These are phyloP conservation scores for Hypoxylon sp. DNA, from an alignment of 2,329 filamentous ascomycete genomes.

Conservation along the genomic window DNA sequence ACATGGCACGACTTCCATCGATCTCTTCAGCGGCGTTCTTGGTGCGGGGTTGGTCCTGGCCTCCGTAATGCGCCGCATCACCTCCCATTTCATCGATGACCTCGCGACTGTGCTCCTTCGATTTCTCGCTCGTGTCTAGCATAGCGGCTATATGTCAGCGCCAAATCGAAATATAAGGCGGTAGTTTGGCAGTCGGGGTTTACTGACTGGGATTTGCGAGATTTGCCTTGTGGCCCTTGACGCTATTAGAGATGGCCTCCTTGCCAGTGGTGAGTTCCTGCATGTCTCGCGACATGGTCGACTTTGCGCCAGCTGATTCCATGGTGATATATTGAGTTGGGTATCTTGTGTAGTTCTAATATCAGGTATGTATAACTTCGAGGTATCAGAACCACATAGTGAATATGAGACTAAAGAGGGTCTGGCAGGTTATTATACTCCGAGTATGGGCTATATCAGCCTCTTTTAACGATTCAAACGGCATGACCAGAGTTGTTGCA, in stretches of 20 bases:
- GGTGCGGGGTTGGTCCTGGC: constrained; percentile 52
- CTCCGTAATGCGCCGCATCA: constrained; percentile 54
- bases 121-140: constrained; percentile 54
- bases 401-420: too few species aligned
- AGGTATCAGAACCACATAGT: too few species aligned
- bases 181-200: too few species aligned
- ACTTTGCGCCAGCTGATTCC: constrained; percentile 51
- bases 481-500: too few species aligned
- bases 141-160: not conserved
- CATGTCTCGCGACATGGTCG: constrained; percentile 53
- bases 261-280: constrained; percentile 49
- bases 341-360: too few species aligned
- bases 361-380: too few species aligned
- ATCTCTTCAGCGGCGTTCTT: constrained; percentile 52
- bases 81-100: constrained; percentile 54
- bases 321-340: constrained; percentile 34
- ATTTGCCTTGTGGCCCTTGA: constrained; percentile 56
- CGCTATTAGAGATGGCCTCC: constrained; percentile 40
- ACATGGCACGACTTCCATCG: constrained; percentile 49
- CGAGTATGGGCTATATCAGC: too few species aligned
- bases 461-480: too few species aligned
- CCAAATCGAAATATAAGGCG: too few species aligned
- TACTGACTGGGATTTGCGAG: constrained; percentile 55
- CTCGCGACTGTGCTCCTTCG: constrained; percentile 55
- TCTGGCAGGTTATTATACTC: too few species aligned